Evolutionary conservation across 192 early-diverging fungal genomes (phyloP), one percentile per base, ranked within the genome.

Genomic region (Rhizophlyctis rosea): DNA sequence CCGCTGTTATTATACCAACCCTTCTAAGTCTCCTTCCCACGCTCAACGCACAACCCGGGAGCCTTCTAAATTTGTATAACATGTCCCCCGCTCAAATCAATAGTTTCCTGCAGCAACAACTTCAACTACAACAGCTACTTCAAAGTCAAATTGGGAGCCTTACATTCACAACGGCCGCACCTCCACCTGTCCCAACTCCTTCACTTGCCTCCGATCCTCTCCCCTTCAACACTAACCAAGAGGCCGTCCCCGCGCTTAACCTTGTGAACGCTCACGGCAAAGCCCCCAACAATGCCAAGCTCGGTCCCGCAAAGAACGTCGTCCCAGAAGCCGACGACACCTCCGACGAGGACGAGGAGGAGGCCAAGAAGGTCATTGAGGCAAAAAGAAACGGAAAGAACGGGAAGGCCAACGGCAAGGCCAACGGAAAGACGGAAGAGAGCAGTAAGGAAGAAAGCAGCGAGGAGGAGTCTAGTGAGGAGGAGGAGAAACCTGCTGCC

Each of bases 401-500:
- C 7, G 39, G 7, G 9, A 44, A 44, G 39, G 39, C 18, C 39
- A 44, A 7, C 39, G 39, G 9, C 39, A 78, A 75, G 72, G 34
- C 76, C 52, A 66, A 68, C 28, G 70, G 56, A 28, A 70, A 65
- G 48, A 63, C 63, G 16, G 62, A 60, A 49, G 61, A 54, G 54
- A 61, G 65, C 49, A 53, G 54, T 47, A 7, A 44, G 39, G 18
- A 44, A 44, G 9, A 44, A 44, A 44, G 70, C 48, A 76, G 72
- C 16, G 58, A 48, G 56, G 73, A 68, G 34, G 76, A 81, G 25
- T 70, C 75, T 29, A 72, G 83, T 16, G 68, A 73, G 27, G 68
- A 79, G 47, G 67, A 55, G 24, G 60, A 62, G 39, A 57, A 49
- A 25, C 23, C 57, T 34, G 51, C 25, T 59, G 18, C 28, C 28